Evolutionary conservation across 2,329 filamentous ascomycete genomes (phyloP), one percentile per base, ranked within the genome.

Genomic region (Colletotrichum sp.): DNA sequence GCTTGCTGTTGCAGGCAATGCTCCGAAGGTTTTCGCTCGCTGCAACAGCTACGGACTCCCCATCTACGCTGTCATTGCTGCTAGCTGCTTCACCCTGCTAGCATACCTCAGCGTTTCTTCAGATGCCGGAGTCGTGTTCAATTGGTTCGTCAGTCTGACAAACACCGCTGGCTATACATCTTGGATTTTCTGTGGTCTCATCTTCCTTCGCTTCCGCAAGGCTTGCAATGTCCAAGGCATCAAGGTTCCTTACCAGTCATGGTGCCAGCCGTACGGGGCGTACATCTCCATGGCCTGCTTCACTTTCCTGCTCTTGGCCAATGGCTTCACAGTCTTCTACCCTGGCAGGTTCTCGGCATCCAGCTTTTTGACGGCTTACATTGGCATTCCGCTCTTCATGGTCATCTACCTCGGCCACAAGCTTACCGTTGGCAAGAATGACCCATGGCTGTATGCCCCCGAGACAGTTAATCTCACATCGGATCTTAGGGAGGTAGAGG

Each of bases 241-340:
- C 15, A 52, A 64, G 21, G 59, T 65, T 13, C 69, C 59, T 36
- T 71, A 71, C 16, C 69, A 30, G 30, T 71, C 69, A 12, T 71
- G 69, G 59, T 71, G 69, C 16, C 69, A 71, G 30, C 69, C 59
- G 15, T 65, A 65, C 21, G 69, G 69, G 9, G 69, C 69, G 7
- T 71, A 44, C 36, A 64, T 71, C 5, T 71, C 69, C 6, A 64
- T 64, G 69, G 28, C 36, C 26, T 52, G 39, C 30, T 71, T 71
- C 16, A 32, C 36, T 8, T 71, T 71, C 69, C 28, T 71, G 12
- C 59, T 71, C 10, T 32, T 57, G 3, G 69, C 69, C n/a, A 93
- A 93, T 77, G 92, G 92, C 3, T 94, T 93, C 80, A 88, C 89
- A 36, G 90, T 91, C 6, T 94, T 94, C 81, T 92, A 91, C 82